Base-by-base conservation (phyloP, 1,284 basidiomycete genomes). In the Dichomitus squalens region DNA sequence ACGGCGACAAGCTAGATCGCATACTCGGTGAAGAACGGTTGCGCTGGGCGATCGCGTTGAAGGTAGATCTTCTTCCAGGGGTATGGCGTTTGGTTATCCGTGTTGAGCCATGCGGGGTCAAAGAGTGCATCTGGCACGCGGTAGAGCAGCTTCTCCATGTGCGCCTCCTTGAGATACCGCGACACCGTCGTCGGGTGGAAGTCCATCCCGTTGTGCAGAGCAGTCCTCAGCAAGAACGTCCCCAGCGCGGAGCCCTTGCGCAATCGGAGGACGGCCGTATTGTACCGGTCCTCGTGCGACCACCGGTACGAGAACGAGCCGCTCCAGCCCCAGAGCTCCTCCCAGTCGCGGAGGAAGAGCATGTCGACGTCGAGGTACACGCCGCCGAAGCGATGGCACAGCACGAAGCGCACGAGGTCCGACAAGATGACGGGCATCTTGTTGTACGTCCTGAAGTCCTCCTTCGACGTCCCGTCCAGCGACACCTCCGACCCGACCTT, bases 351-450 rank as follows among this genome's bases (percentile, higher is more conserved):
- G 4, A 89, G 73, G 66, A 89, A 80, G 56, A 89, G 76, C n/a
- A 85, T 88, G 70, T 88, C 87, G 29, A 86, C 86, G 66, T 89
- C 87, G 61, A 89, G 79, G 68, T 88, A 89, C 49, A 86, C 80
- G 11, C 87, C 87, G 31, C 87, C 87, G 64, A 82, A 88, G 20
- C 86, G 83, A 72, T 89, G 83, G 36, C 83, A 85, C 5, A 89
- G 73, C 51, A 88, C 79, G 70, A 88, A 88, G 23, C 87, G 80
- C 4, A 85, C 87, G 80, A 88, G 84, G 69, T 89, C 86, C 25
- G 85, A 87, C 8, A 88, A 71, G 52, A 87, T 83, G 61, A 87
- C 85, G 12, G 85, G 83, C 39, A 88, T 73, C 44, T 83, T 78
- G 69, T 88, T 85, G 69, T 87, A 87, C 57, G 82, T 79, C 52